A percentile compares a stretch with the other conserved stretches of the same genome.
These are phyloP conservation scores for Sanghuangporus weigelae DNA, from an alignment of 1,284 basidiomycete species.

Conservation along the genomic window DNA sequence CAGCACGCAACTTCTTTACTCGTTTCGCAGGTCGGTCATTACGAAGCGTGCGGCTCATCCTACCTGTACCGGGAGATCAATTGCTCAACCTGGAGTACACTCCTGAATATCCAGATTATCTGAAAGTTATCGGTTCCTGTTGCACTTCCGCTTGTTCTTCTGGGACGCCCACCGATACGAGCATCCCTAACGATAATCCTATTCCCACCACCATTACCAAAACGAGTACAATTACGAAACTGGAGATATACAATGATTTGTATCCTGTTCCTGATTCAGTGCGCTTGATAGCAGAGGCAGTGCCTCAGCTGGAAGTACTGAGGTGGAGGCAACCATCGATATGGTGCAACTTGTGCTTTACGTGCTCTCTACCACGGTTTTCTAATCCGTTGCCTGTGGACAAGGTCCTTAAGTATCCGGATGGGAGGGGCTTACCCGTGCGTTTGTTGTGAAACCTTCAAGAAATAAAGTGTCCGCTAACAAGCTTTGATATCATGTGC, in stretches of 20 bases:
- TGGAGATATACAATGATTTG: background rate
- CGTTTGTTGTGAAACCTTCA: background rate
- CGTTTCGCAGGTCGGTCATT: background rate
- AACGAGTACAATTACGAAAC: background rate
- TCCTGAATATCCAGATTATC: background rate
- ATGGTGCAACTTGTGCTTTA: slow-evolving; percentile 25
- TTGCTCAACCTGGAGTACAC: background rate
- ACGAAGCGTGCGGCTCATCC: background rate
- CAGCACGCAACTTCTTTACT: background rate
- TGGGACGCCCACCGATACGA: too few species aligned
- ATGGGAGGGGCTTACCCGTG: slow-evolving; percentile 25
- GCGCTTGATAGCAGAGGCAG: slow-evolving; percentile 12
- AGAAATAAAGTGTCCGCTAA: background rate
- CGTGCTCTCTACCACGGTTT: slow-evolving; percentile 20
- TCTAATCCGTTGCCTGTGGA: background rate
- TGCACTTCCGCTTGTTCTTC: background rate
- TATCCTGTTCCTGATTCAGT: slow-evolving; percentile 5
- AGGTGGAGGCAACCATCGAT: slow-evolving; percentile 17
- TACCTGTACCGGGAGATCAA: background rate
- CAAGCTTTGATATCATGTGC: background rate
- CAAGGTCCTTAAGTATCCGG: slow-evolving; percentile 20
- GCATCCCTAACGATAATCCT: too few species aligned
- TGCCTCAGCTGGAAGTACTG: slow-evolving; percentile 19
- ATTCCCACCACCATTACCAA: background rate
- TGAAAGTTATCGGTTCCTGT: background rate